Percentiles rank a stretch among this genome's conserved stretches.
Evolutionary conservation across 306 rosid species (phyloP).

Genomic region (Medicago ruthenica): DNA sequence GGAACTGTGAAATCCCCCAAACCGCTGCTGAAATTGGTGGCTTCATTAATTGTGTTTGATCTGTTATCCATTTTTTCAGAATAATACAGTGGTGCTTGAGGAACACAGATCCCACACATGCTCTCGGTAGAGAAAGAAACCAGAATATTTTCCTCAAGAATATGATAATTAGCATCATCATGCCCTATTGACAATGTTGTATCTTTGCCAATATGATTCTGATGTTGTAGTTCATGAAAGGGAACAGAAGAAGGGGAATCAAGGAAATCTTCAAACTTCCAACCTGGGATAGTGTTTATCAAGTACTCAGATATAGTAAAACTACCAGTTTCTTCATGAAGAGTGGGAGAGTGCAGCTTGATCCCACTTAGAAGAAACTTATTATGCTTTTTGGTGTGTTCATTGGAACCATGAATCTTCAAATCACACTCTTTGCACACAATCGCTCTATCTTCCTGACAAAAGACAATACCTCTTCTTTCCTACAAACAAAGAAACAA

Average conservation of each 20-base stretch:
- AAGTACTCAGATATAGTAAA: slow-evolving; percentile 79
- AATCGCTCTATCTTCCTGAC: slow-evolving; percentile 90
- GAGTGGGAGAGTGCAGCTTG: slow-evolving; percentile 42
- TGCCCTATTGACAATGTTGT: background rate
- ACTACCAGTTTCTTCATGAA: slow-evolving; percentile 38
- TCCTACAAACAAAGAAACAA: slow-evolving; percentile 50
- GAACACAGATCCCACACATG: slow-evolving; percentile 72
- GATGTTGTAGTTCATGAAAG: background rate
- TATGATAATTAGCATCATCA: slow-evolving; percentile 36
- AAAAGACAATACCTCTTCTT: slow-evolving; percentile 76
- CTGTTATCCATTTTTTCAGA: slow-evolving; percentile 40
- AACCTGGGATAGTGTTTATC: slow-evolving; percentile 89
- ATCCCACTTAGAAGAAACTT: slow-evolving; percentile 81
- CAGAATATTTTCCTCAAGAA: slow-evolving; percentile 33
- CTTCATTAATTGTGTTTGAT: slow-evolving; percentile 12
- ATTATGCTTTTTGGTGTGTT: slow-evolving; percentile 76
- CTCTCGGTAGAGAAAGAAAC: background rate
- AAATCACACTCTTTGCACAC: slow-evolving; percentile 81
- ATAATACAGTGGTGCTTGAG: slow-evolving; percentile 55
- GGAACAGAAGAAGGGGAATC: slow-evolving; percentile 53
- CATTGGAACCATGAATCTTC: slow-evolving; percentile 70
- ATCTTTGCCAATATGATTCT: background rate
- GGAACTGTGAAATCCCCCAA: slow-evolving; percentile 84
- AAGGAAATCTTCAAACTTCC: slow-evolving; percentile 89
- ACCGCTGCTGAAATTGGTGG: slow-evolving; percentile 34